phyloP scores from a whole-genome alignment of 2,329 filamentous ascomycete genomes.

The Zasmidium citrigriseum region DNA sequence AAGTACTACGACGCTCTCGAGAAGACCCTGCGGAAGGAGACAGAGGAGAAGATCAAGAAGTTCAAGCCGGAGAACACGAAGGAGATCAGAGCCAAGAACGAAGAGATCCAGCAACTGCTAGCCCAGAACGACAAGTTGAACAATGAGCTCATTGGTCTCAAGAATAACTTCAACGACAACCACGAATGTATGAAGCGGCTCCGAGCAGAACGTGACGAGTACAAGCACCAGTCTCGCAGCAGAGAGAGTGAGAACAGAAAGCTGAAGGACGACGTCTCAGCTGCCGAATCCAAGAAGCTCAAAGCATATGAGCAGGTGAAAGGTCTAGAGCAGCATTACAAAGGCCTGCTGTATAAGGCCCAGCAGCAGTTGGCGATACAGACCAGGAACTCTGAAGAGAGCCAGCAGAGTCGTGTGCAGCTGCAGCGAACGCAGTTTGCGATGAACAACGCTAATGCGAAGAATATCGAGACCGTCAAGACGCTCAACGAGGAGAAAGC shows the following conservation, averaged over 20 bases:
- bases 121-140: background rate
- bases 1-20: background rate
- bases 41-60: constrained; percentile 7
- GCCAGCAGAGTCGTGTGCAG: no score
- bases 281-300: background rate
- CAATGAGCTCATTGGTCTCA: no score
- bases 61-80: constrained; percentile 13
- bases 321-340: background rate
- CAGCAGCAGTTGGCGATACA: no score
- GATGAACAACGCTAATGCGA: no score
- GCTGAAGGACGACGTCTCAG: background rate
- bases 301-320: background rate
- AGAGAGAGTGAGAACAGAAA: background rate
- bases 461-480: no score
- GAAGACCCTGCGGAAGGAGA: background rate
- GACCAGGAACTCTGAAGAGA: no score
- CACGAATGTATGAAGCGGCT: background rate
- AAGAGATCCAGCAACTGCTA: constrained; percentile 5
- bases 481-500: no score
- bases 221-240: background rate
- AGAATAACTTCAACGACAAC: background rate
- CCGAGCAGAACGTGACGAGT: background rate
- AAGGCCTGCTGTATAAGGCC: background rate
- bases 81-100: constrained; percentile 14
- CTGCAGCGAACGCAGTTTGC: no score